phyloP scores from a whole-genome alignment of 148 eudicot genomes.

The Vaccinium vitisidaea region DNA sequence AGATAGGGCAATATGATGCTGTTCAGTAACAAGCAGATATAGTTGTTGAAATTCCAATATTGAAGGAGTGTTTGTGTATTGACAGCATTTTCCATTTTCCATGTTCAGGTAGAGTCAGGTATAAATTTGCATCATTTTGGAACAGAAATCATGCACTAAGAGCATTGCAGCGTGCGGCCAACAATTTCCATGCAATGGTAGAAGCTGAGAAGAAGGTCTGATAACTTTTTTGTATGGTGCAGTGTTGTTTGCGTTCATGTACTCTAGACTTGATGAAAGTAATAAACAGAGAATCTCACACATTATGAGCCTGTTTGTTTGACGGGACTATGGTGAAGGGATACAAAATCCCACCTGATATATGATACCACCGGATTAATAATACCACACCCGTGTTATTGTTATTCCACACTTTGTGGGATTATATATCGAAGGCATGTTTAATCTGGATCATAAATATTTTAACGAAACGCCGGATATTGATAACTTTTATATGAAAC shows the following conservation, averaged over 20 bases:
- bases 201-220: conserved; percentile 92
- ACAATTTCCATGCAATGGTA: conserved; percentile 57
- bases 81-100: not conserved
- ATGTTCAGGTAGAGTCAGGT: conserved; percentile 87
- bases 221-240: not conserved
- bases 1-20: not conserved
- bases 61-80: not conserved
- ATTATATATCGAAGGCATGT: no score
- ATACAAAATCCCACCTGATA: no score
- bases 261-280: not conserved
- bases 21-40: not conserved
- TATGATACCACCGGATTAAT: no score
- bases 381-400: no score
- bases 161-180: conserved; percentile 66
- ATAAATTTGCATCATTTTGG: conserved; percentile 98
- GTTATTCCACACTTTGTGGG: no score
- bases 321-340: no score
- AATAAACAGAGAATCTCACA: not conserved
- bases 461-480: no score
- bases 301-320: not conserved
- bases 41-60: not conserved
- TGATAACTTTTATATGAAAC: no score
- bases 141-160: conserved; percentile 78
- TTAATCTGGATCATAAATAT: no score
- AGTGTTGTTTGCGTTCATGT: not conserved